Base-by-base conservation (phyloP, 371 early-diverging fungal species). In the Encephalitozoon hellem region DNA sequence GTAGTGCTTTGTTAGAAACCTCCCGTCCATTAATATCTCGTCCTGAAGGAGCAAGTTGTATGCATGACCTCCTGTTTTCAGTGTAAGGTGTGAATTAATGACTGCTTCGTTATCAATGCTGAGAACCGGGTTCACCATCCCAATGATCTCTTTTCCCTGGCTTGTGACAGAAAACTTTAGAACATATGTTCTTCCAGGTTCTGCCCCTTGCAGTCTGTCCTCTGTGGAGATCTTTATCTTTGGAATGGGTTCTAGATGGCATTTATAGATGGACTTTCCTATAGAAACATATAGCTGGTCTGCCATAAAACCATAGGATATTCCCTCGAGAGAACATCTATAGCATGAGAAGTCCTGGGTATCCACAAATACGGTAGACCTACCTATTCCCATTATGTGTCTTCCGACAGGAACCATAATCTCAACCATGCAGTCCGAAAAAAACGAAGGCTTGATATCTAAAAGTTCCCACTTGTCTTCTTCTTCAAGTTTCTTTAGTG, bases 11-110 rank as follows among this genome's bases (percentile, higher is more conserved):
- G 59, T 18, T n/a, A 59, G 28, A 8, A 38, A 59, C 15, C 38
- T 59, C 34, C 34, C 59, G n/a, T 59, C 59, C 59, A 59, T 59
- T n/a, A 59, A 3, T 34, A 59, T 59, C 15, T 59, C 59, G 28
- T 28, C 28, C 12, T 30, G 34, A 21, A 59, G 30, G 6, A 34
- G n/a, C 2, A 59, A 34, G 21, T 18, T 38, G 18, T 32, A 6
- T 38, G 3, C 38, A 47, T 47, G 21, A 2, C 38, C 34, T 2
- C 21, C 34, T 18, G 18, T 38, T n/a, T 32, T 32, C n/a, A 59
- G 18, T n/a, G 25, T 4, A 11, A 59, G 34, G 34, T 59, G 34
- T 11, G 59, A 59, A 15, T 59, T 59, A 12, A 59, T 15, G 11
- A 15, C 15, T n/a, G 59, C 34, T 15, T 59, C 59, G 0, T 28